Conservation (phyloP, 768 basidiomycete species). For the Tulasnella sp. region DNA sequence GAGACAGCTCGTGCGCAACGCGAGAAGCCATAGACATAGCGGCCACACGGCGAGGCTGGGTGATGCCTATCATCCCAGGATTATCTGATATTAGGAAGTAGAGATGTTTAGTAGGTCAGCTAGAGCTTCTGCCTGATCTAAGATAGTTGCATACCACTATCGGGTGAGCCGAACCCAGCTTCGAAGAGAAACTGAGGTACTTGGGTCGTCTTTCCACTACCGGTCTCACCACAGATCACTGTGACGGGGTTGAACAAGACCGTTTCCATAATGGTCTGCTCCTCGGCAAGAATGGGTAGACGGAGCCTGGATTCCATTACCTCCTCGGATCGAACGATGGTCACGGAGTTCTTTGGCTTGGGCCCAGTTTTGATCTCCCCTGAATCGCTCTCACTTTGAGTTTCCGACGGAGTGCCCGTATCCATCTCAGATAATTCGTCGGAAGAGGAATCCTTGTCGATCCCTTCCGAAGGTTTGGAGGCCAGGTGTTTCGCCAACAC, state of each 20-base stretch:
- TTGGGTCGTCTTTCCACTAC: conserved; percentile 97
- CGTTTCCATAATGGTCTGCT: conserved; percentile 89
- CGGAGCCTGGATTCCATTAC: conserved; percentile 67
- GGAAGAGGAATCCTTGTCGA: background rate
- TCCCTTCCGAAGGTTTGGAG: background rate
- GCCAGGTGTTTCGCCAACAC: conserved; percentile 46
- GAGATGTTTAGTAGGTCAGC: too few relatives aligned
- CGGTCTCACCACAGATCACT: conserved; percentile 88
- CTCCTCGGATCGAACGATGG: conserved; percentile 53
- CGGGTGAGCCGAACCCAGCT: conserved; percentile 79
- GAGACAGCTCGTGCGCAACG: conserved; percentile 84
- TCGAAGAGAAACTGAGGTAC: conserved; percentile 98
- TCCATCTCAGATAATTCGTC: too few relatives aligned
- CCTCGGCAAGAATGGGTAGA: conserved; percentile 85
- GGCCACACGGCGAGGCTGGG: conserved; percentile 94
- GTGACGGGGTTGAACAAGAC: conserved; percentile 79
- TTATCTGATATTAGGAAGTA: conserved; percentile 56
- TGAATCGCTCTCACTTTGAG: conserved; percentile 10
- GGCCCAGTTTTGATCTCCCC: conserved; percentile 8
- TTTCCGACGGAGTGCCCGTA: too few relatives aligned
- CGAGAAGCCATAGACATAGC: conserved; percentile 93
- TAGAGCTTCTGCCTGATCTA: too few relatives aligned
- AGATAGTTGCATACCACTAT: conserved; percentile 56
- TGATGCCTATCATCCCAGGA: conserved; percentile 95
- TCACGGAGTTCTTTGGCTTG: conserved; percentile 34